Evolutionary conservation across 164 flowering plant species (phyloP).

Genomic region (Hamamelis virginiana): DNA sequence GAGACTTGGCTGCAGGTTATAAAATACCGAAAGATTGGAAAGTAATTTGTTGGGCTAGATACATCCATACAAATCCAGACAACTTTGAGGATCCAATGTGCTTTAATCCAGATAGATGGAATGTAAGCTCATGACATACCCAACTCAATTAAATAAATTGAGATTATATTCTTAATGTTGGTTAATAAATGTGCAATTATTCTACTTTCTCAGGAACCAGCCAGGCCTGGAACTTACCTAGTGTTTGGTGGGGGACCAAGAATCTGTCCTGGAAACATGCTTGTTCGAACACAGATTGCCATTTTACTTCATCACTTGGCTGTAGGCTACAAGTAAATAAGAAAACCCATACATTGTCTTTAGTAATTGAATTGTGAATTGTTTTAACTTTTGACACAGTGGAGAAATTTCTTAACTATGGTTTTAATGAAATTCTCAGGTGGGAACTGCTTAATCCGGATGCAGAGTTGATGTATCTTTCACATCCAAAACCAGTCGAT

Average conservation of each 20-base stretch:
- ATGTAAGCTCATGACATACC: slow-evolving; percentile 31
- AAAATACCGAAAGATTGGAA: slow-evolving; percentile 53
- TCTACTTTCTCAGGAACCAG: slow-evolving; percentile 28
- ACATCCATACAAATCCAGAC: slow-evolving; percentile 48
- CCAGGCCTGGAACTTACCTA: slow-evolving; percentile 39
- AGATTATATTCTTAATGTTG: no score
- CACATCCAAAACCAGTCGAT: slow-evolving; percentile 23
- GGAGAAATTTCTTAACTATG: not conserved
- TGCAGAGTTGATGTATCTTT: no score
- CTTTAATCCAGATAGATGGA: slow-evolving; percentile 63
- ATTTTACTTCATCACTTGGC: slow-evolving; percentile 50
- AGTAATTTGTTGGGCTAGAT: slow-evolving; percentile 36
- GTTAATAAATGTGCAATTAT: no score
- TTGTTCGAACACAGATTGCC: slow-evolving; percentile 44
- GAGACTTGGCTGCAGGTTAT: slow-evolving; percentile 37
- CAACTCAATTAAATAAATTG: no score
- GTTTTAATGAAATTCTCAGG: slow-evolving; percentile 16
- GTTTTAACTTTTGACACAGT: not conserved
- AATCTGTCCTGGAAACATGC: slow-evolving; percentile 54
- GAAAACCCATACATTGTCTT: no score
- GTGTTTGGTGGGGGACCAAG: slow-evolving; percentile 54
- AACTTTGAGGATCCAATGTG: slow-evolving; percentile 48
- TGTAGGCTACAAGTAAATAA: slow-evolving; percentile 48
- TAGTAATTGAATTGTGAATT: no score
- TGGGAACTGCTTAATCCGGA: slow-evolving; percentile 28